A percentile compares a stretch with the other conserved stretches of the same genome.
Evolutionary conservation across 768 basidiomycete species (phyloP).

Genomic region (Gloeopeniophorella convolvens): DNA sequence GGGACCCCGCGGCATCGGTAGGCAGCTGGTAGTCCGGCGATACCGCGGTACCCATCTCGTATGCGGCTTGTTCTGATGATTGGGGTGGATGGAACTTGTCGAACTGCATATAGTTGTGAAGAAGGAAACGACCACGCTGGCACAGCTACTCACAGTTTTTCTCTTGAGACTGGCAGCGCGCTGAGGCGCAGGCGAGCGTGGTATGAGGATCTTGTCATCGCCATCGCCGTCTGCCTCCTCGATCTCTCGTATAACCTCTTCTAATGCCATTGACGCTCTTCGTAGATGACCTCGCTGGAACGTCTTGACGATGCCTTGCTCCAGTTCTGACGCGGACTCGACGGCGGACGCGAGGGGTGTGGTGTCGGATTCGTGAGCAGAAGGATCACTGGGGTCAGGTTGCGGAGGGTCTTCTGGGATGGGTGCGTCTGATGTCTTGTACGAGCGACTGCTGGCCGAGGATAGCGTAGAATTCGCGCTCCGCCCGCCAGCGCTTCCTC

Average conservation of each 20-base stretch:
- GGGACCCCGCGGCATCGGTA: slow-evolving; percentile 42
- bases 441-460: slow-evolving; percentile 5
- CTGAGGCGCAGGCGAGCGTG: slow-evolving; percentile 40
- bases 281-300: slow-evolving; percentile 47
- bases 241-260: slow-evolving; percentile 70
- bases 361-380: slow-evolving; percentile 11
- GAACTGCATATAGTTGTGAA: not conserved
- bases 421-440: slow-evolving; percentile 8
- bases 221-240: slow-evolving; percentile 53
- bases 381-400: slow-evolving; percentile 4
- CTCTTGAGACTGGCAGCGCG: slow-evolving; percentile 13
- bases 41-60: slow-evolving; percentile 64
- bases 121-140: not conserved
- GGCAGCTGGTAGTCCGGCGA: slow-evolving; percentile 52
- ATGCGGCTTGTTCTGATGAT: slow-evolving; percentile 30
- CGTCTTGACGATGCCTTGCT: slow-evolving; percentile 40
- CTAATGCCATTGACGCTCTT: slow-evolving; percentile 68
- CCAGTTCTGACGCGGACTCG: slow-evolving; percentile 31
- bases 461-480: slow-evolving; percentile 21
- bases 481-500: slow-evolving; percentile 35
- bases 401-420: slow-evolving; percentile 13
- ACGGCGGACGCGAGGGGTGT: slow-evolving; percentile 18
- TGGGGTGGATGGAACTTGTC: slow-evolving; percentile 1
- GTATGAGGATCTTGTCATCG: slow-evolving; percentile 68
- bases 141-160: slow-evolving; percentile 15